phyloP scores from a whole-genome alignment of 2,329 filamentous ascomycete species.

The Fusarium sp. region DNA sequence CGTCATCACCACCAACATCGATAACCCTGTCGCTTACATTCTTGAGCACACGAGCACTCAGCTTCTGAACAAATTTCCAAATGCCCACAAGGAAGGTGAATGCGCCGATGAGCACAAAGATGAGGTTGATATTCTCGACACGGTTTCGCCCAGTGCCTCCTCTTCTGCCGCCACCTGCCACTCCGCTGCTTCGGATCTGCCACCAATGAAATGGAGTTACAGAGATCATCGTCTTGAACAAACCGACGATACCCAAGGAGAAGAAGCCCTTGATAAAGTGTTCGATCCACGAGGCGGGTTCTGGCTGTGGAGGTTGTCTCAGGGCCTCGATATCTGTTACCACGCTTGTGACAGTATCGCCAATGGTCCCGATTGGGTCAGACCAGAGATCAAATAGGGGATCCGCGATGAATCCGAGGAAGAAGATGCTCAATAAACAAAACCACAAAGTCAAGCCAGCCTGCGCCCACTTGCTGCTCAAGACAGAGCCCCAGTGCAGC shows the following conservation, averaged over 20 bases:
- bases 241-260: slow-evolving; percentile 87
- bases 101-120: slow-evolving; percentile 82
- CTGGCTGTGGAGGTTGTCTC: slow-evolving; percentile 56
- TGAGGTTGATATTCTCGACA: slow-evolving; percentile 80
- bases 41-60: slow-evolving; percentile 78
- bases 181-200: slow-evolving; percentile 73
- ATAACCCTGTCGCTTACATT: slow-evolving; percentile 82
- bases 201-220: slow-evolving; percentile 82
- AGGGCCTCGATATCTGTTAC: slow-evolving; percentile 55
- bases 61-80: slow-evolving; percentile 81
- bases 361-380: slow-evolving; percentile 75
- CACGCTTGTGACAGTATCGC: slow-evolving; percentile 61
- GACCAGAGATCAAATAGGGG: slow-evolving; percentile 90
- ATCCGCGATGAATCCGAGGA: slow-evolving; percentile 91
- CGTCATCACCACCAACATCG: slow-evolving; percentile 75
- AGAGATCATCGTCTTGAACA: slow-evolving; percentile 81
- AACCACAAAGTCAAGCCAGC: slow-evolving; percentile 77
- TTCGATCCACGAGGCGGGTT: slow-evolving; percentile 74
- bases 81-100: slow-evolving; percentile 84
- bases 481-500: slow-evolving; percentile 77
- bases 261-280: slow-evolving; percentile 92
- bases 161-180: slow-evolving; percentile 63
- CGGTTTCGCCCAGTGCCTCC: slow-evolving; percentile 79
- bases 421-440: slow-evolving; percentile 77
- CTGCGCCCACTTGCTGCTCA: slow-evolving; percentile 75